These are phyloP conservation scores for Phytophthora hybrid DNA, from an alignment of 352 stramenopile species.

Conservation along the genomic window DNA sequence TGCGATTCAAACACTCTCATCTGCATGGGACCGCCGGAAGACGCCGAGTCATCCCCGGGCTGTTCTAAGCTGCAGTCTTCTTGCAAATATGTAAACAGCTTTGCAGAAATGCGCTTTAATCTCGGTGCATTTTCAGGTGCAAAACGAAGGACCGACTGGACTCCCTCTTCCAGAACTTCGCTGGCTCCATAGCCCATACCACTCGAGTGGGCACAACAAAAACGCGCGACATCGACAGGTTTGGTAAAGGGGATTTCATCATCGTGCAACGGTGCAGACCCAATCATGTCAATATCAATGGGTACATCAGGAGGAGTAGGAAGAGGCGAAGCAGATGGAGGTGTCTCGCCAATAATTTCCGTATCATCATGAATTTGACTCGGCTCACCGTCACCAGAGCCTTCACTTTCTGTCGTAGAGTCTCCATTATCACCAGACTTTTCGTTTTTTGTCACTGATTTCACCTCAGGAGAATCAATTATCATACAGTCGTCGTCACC, in stretches of 20 bases:
- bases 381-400: conserved; percentile 14
- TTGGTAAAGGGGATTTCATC: conserved; percentile 66
- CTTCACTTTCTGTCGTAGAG: conserved; percentile 30
- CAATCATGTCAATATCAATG: conserved; percentile 11
- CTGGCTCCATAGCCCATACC: conserved; percentile 10
- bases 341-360: conserved; percentile 18
- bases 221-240: conserved; percentile 55
- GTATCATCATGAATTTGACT: conserved; percentile 17
- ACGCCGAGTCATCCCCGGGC: background rate
- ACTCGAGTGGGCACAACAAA: conserved; percentile 60
- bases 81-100: conserved; percentile 55
- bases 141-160: conserved; percentile 40
- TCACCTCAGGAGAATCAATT: conserved; percentile 22
- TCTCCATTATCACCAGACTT: conserved; percentile 19
- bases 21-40: background rate
- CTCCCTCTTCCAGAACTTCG: background rate
- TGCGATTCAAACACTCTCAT: conserved; percentile 53
- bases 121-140: conserved; percentile 58
- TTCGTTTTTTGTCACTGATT: conserved; percentile 4
- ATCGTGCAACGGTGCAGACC: conserved; percentile 13
- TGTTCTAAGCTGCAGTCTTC: conserved; percentile 41
- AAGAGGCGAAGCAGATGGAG: conserved; percentile 14
- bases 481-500: conserved; percentile 32
- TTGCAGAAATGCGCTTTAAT: conserved; percentile 70
- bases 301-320: background rate